Evolutionary conservation across 371 early-diverging fungal genomes (phyloP).

Genomic region (Apophysomyces variabilis): DNA sequence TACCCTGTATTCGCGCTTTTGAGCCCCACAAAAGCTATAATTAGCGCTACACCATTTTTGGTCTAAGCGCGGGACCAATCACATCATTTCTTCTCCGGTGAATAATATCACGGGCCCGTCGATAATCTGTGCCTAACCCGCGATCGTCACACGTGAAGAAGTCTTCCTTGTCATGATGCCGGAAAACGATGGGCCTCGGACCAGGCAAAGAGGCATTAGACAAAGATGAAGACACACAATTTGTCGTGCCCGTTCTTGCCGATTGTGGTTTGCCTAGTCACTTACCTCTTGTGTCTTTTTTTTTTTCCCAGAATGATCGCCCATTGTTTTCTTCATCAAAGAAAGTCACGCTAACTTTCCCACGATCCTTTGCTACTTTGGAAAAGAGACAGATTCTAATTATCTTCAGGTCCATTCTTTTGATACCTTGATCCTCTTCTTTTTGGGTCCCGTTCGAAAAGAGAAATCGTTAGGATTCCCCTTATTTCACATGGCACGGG

Average conservation of each 20-base stretch:
- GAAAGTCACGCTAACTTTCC: slow-evolving; percentile 2
- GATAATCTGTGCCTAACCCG: neutral
- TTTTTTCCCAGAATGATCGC: slow-evolving; percentile 2
- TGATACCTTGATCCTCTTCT: neutral
- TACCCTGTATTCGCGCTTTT: neutral
- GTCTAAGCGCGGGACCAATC: slow-evolving; percentile 11
- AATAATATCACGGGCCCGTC: slow-evolving; percentile 1
- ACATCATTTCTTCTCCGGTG: neutral
- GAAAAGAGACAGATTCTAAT: neutral
- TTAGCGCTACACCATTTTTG: slow-evolving; percentile 4
- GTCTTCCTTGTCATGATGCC: neutral
- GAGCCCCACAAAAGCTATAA: neutral
- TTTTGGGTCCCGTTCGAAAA: neutral
- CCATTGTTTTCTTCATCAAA: neutral
- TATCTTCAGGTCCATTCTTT: neutral
- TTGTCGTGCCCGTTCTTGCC: too few species aligned
- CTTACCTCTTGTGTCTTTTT: neutral
- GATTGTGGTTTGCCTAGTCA: too few species aligned
- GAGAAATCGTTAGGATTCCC: neutral
- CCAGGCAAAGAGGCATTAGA: neutral
- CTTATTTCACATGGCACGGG: slow-evolving; percentile 7
- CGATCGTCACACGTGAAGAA: slow-evolving; percentile 8
- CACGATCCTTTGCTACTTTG: neutral
- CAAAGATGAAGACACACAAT: neutral
- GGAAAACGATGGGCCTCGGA: neutral